Evolutionary conservation across 345 rosid species (phyloP).

Genomic region (Moricandia arvensis): DNA sequence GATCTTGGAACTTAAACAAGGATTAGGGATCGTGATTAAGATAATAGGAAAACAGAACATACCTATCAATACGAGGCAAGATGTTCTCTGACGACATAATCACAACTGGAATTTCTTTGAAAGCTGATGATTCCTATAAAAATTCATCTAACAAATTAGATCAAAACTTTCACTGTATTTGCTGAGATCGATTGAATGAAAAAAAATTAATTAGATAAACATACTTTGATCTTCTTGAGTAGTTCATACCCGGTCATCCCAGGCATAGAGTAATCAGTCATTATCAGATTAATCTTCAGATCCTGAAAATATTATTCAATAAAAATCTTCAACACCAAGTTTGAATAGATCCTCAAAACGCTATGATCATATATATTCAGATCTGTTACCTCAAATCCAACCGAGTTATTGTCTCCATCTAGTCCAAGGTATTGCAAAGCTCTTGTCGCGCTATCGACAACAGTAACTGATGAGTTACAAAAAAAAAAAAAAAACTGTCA

Average conservation of each 20-base stretch:
- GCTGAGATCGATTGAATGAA: not conserved
- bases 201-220: not conserved
- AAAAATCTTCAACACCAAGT: not conserved
- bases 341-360: too few relatives aligned
- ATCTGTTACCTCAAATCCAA: conserved; percentile 61
- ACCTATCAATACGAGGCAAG: conserved; percentile 75
- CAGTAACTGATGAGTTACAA: conserved; percentile 48
- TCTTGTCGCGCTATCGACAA: conserved; percentile 68
- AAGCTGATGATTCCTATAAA: conserved; percentile 65
- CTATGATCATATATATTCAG: not conserved
- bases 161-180: not conserved
- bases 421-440: conserved; percentile 78
- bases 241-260: conserved; percentile 88
- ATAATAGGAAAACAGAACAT: not conserved
- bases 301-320: conserved; percentile 35
- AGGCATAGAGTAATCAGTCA: conserved; percentile 87
- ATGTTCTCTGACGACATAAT: conserved; percentile 87
- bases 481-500: not conserved
- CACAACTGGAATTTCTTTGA: conserved; percentile 79
- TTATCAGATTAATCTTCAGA: conserved; percentile 70
- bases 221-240: conserved; percentile 71
- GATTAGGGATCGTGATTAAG: not conserved
- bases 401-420: conserved; percentile 62
- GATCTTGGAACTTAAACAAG: not conserved
- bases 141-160: not conserved